A percentile compares a stretch with the other conserved stretches of the same genome.
These are phyloP conservation scores for Lagenidium sp. DNA, from an alignment of 352 stramenopile genomes.

Conservation along the genomic window DNA sequence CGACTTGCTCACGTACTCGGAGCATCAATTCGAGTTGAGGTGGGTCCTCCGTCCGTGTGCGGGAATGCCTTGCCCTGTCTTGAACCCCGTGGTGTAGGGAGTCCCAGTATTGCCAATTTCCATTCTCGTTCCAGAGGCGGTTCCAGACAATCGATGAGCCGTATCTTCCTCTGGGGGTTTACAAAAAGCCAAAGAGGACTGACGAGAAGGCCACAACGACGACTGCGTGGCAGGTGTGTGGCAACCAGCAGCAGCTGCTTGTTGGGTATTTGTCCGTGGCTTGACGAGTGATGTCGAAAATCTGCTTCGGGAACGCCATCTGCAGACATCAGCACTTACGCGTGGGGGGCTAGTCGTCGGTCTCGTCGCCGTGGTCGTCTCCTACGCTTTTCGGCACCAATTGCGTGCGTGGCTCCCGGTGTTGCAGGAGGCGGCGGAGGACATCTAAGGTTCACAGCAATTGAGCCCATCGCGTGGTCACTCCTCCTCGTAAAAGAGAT, in stretches of 20 bases:
- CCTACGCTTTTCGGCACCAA: conserved; percentile 11
- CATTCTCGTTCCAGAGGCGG: conserved; percentile 12
- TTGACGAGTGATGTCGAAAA: too few relatives aligned
- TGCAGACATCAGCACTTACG: conserved; percentile 1
- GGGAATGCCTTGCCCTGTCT: neutral
- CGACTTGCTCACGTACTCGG: conserved; percentile 15
- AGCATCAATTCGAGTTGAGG: conserved; percentile 5
- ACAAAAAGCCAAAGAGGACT: conserved; percentile 3
- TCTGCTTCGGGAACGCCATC: too few relatives aligned
- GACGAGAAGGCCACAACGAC: neutral
- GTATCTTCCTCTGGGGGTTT: conserved; percentile 10
- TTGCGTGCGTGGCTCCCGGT: conserved; percentile 7
- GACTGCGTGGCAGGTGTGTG: conserved; percentile 2
- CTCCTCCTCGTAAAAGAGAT: conserved; percentile 83
- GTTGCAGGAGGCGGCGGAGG: neutral
- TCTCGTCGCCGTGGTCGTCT: conserved; percentile 7
- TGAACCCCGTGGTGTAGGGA: neutral
- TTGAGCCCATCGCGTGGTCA: conserved; percentile 10
- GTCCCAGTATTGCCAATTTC: conserved; percentile 8
- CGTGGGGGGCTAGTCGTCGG: conserved; percentile 6
- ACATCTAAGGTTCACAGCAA: neutral
- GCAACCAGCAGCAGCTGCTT: neutral
- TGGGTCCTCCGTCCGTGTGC: conserved; percentile 1
- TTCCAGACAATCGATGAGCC: conserved; percentile 10
- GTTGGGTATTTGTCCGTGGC: neutral